Evolutionary conservation across 352 stramenopile genomes (phyloP), one percentile per base, ranked within the genome.

Genomic region (Lagenidium giganteum): DNA sequence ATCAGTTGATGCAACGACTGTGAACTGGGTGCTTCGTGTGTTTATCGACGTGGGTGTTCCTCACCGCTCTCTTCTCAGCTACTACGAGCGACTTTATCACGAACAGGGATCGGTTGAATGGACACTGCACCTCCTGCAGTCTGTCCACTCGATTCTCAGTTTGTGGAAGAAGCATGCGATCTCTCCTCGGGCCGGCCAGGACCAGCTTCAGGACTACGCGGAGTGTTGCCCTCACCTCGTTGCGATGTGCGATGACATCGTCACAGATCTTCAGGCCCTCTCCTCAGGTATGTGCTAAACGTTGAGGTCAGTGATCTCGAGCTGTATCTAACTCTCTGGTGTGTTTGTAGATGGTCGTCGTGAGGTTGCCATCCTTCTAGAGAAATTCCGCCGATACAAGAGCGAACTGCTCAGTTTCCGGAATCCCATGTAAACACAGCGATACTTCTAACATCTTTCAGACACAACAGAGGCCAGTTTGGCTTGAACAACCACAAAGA

Each of bases 121-220:
- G 82, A 81, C 69, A 23, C 51, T 92, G 26, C 82, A 94, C 51
- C 45, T 94, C 44, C 60, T 92, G 34, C 67, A 84, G 49, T 76
- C 77, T 5, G 82, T 92, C 39, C 60, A 91, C 36, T 61, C 71
- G 26, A 80, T 84, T 50, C 67, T 92, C 36, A 70, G 54, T n/a
- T 43, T 78, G n/a, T 94, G 82, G 82, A 87, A 85, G 54, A 87
- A 85, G 50, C 63, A 87, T 47, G 73, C 67, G n/a, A 74, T 86
- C 24, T 87, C 79, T 16, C 67, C 75, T 23, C 73, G 78, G 13
- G 75, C 69, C 0, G 64, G 68, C 2, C 86, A 83, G 42, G 78
- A 93, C 38, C 51, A 72, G 22, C 52, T 89, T 14, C 67, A 68
- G 1, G 76, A 89, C 17, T 94, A 89, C 54, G 77, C 77, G 12